These are phyloP conservation scores for Dissoconium aciculare DNA, from an alignment of 2,329 filamentous ascomycete genomes.

Conservation along the genomic window DNA sequence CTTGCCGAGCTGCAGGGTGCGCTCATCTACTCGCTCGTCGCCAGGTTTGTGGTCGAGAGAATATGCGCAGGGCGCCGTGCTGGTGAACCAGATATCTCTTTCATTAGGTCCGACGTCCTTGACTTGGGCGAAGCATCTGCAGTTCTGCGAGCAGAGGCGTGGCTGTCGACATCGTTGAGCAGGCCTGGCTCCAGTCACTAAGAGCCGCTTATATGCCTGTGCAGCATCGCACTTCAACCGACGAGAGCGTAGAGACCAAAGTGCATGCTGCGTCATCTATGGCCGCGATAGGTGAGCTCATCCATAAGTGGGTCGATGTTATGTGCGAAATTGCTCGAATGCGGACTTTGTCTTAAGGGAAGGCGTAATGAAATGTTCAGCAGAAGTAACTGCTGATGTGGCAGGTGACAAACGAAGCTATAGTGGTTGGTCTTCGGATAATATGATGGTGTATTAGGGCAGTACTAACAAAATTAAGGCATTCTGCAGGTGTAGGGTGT, in stretches of 20 bases:
- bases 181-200: background rate
- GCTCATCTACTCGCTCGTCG: constrained; percentile 45
- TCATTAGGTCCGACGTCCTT: constrained; percentile 17
- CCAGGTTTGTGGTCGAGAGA: constrained; percentile 30
- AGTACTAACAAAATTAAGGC: too few species aligned
- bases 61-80: constrained; percentile 21
- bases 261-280: background rate
- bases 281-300: background rate
- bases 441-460: too few species aligned
- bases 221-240: too few species aligned
- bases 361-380: too few species aligned
- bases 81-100: constrained; percentile 32
- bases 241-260: background rate
- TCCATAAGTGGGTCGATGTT: background rate
- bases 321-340: too few species aligned
- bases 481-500: too few species aligned
- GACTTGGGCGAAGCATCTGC: constrained; percentile 21
- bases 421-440: too few species aligned
- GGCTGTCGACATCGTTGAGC: constrained; percentile 7
- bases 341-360: too few species aligned
- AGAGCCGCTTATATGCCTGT: background rate
- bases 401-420: too few species aligned
- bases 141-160: constrained; percentile 8
- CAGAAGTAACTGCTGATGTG: too few species aligned
- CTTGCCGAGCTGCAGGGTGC: constrained; percentile 46